Evolutionary conservation across 768 basidiomycete genomes (phyloP), one percentile per base, ranked within the genome.

Genomic region (Pulveroboletus ravenelii): DNA sequence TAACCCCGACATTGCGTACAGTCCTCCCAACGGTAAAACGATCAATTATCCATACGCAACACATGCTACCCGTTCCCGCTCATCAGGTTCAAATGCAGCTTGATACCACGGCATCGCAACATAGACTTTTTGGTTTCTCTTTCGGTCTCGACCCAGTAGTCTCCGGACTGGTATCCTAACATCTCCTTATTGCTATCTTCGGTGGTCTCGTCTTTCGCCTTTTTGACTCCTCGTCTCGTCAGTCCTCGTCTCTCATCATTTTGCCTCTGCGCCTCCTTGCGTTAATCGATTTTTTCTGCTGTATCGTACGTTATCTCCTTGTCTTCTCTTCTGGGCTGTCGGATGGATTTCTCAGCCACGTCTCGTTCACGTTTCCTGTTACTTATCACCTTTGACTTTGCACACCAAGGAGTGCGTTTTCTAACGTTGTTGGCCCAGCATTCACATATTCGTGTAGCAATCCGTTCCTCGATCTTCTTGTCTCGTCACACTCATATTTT

Each of bases 361-460:
- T 41, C 17, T 43, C 37, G 48, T 57, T 57, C 40, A 25, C 27
- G 14, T 64, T 65, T 35, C 55, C 35, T 65, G 65, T 62, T 54
- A 69, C 69, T 69, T 70, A 69, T 69, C 57, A 41, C 47, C 63
- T 65, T 62, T 65, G 54, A 65, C 66, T 65, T 70, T 66, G 69
- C 64, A 63, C 58, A 58, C 51, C 62, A 56, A 64, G 66, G 69
- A 67, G 67, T 56, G 60, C 66, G 50, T 59, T 63, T 57, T 63
- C 58, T 38, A 53, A 53, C 57, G 58, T 55, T 57, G 52, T 67
- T 55, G 62, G 61, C 60, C 59, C 57, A 59, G 59, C 66, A 59
- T 58, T 53, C 53, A 50, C 35, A 57, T 55, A 38, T 53, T 59
- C 56, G 50, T 72, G 67, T 70, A 70, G 68, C 69, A 72, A 67